Base-by-base conservation (phyloP, 306 rosid genomes). In the Morella rubra region DNA sequence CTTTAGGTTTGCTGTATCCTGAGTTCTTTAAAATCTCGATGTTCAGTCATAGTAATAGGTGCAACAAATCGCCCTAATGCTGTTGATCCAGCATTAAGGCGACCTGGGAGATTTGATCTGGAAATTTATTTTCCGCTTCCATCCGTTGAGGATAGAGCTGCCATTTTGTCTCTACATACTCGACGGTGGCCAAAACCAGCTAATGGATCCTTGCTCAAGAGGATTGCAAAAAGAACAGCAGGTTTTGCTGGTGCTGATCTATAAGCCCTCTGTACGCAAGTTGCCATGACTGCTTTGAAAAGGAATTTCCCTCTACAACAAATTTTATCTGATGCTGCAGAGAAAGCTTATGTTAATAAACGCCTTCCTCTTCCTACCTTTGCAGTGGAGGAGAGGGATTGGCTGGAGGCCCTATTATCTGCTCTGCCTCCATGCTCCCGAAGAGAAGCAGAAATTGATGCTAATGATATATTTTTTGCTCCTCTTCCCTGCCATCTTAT, bases 191-290 rank as follows among this genome's bases (percentile, higher is more conserved):
- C 98, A 20, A 92, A 95, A 83, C 97, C 92, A 55, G 80, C 84
- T 76, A 72, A 77, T 56, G 98, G 98, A 70, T 80, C 90, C 64
- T 81, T 95, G 81, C 97, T 92, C 73, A 82, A 87, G 85, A 90
- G 95, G 96, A 80, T 95, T 78, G 93, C 98, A 11, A 86, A 77
- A 45, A 91, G 85, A 81, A 95, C 98, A 54, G 84, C 93, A 60
- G 98, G 97, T 72, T 95, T 84, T 86, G 98, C 98, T 71, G 98
- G 98, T 80, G 97, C 98, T 41, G 98, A 92, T 89, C 96, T 95
- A 80, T 97, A 92, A 85, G 97, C 98, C 78, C 98, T 95, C 47
- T 95, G 98, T 86, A 95, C 98, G 41, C 97, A 90, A 85, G 98
- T 97, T 47, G 98, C 97, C 52, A 84, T 95, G 37, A 90, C 80